These are phyloP conservation scores for Zea luxurians DNA, from an alignment of 176 grass and related monocot genomes.

Conservation along the genomic window DNA sequence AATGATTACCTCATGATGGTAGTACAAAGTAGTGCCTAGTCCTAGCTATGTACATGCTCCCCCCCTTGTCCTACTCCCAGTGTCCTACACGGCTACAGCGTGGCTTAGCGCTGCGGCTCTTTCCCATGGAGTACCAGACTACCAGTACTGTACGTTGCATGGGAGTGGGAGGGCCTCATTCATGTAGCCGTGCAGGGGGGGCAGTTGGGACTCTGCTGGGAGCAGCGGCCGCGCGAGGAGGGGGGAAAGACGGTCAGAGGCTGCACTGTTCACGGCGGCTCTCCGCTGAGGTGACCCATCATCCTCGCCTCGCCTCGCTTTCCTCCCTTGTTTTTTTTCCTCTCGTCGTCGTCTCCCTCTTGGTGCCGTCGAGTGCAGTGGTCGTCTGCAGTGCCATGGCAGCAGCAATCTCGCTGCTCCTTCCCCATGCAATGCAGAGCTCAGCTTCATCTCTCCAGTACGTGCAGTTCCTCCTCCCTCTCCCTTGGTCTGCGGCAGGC, in stretches of 20 bases:
- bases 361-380: neutral
- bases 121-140: neutral
- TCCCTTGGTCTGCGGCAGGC: neutral
- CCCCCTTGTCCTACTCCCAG: neutral
- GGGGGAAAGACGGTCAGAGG: neutral
- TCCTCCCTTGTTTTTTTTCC: neutral
- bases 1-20: conserved; percentile 7
- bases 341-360: neutral
- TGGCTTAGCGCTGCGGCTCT: no score
- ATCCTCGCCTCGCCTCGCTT: neutral
- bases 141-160: neutral
- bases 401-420: conserved; percentile 13
- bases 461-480: neutral
- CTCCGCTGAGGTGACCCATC: conserved; percentile 11
- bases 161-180: neutral
- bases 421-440: conserved; percentile 33
- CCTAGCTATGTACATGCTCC: neutral
- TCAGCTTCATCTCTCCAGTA: neutral
- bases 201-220: neutral
- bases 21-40: neutral
- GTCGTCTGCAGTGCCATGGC: neutral
- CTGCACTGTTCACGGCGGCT: neutral
- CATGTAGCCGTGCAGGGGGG: conserved; percentile 27
- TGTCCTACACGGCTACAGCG: neutral
- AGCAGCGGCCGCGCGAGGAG: neutral